phyloP scores from a whole-genome alignment of 163 green algal species.

The Scenedesmus sp. region DNA sequence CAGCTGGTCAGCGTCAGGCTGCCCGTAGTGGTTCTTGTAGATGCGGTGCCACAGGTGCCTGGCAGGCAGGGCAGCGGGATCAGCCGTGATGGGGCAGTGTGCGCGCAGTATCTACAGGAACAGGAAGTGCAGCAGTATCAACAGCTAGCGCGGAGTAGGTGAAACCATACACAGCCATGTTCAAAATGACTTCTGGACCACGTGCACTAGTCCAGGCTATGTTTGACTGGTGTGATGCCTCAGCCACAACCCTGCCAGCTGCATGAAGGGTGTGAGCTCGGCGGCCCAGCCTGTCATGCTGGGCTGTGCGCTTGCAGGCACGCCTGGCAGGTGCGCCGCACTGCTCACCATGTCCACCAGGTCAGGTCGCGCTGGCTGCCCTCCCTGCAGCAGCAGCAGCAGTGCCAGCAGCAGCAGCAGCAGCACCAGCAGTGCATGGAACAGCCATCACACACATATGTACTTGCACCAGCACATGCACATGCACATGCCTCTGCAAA shows the following conservation, averaged over 20 bases:
- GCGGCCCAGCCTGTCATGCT: neutral
- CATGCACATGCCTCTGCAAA: neutral
- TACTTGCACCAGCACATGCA: neutral
- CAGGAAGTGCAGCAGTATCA: neutral
- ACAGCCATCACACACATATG: neutral
- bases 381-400: slow-evolving; percentile 26
- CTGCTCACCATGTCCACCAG: slow-evolving; percentile 42
- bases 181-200: too few relatives aligned
- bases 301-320: neutral
- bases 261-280: neutral
- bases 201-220: too few relatives aligned
- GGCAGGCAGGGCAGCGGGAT: neutral
- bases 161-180: neutral
- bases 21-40: neutral
- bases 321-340: neutral
- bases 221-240: neutral
- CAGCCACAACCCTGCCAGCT: neutral
- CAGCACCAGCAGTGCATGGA: neutral
- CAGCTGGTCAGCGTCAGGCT: slow-evolving; percentile 13
- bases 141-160: neutral
- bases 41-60: slow-evolving; percentile 25
- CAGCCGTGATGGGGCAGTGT: neutral
- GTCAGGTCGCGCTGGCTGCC: slow-evolving; percentile 41
- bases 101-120: neutral
- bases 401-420: too few relatives aligned